Base-by-base conservation (phyloP, 2,329 filamentous ascomycete genomes). In the Purpureocillium lavendulum region DNA sequence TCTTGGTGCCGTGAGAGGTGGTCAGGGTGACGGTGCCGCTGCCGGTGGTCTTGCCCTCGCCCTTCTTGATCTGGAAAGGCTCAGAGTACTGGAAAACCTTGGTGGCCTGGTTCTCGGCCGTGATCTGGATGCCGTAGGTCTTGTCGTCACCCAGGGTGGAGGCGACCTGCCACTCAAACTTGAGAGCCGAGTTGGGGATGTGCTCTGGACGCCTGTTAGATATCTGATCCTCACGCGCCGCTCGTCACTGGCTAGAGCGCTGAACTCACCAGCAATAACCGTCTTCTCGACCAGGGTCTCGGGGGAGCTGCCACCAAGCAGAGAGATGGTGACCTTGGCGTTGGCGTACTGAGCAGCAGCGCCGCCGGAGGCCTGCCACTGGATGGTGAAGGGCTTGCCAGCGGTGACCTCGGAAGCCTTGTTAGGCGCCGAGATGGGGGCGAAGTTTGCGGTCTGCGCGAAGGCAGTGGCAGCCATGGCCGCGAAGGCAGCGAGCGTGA, bases 21-120 rank as follows among this genome's bases (percentile, higher is more conserved):
- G 51, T 60, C 34, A 51, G 35, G 45, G 55, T 54, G 44, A 49
- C 41, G 49, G 54, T 56, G 30, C 39, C 32, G 37, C 35, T 41
- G 33, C 14, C 30, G 16, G 50, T 38, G 43, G 45, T 35, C 37
- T 41, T 41, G 36, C 41, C 49, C 18, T 44, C 51, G 34, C 44
- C 54, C 35, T 54, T 61, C 40, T 55, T 53, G 52, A 78, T 76
- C 53, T 64, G 50, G 67, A 82, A 82, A 50, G 75, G 75, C 64
- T 70, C 71, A 9, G 33, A 35, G 69, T 72, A 81, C 69, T 82
- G 76, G 69, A 75, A 77, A 54, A 69, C 59, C n/a, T n/a, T n/a
- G 10, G 36, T 46, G 16, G 62, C 39, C 61, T 77, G 54, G 46
- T 57, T 60, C 49, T 73, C 67, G 29, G 70, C 64, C 45, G 57